Evolutionary conservation across 768 basidiomycete species (phyloP), one percentile per base, ranked within the genome.

Genomic region (Termitomyces sp.): DNA sequence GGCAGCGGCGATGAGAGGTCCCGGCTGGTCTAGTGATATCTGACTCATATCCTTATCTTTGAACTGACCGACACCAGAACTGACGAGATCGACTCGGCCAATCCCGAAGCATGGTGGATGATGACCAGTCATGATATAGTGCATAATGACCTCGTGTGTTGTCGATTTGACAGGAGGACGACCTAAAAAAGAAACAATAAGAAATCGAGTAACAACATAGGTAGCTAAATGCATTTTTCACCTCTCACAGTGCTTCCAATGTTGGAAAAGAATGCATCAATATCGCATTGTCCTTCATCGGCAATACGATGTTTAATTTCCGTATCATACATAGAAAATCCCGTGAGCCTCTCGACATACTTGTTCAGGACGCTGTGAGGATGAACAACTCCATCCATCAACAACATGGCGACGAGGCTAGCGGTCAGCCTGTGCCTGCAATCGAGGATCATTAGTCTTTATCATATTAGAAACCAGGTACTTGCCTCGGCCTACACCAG

Each of bases 101-200:
- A 43, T 43, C 10, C 30, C 42, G n/a, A 43, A 57, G 18, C 12
- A 24, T 12, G 56, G 18, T 7, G 56, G 56, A 35, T 51, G 56
- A 3, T 50, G 6, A 8, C 56, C 56, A 13, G 56, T 50, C 16
- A 44, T 47, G 38, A 49, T n/a, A n/a, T n/a, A n/a, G n/a, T n/a
- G n/a, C n/a, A 57, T 42, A 1, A 57, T 44, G 1, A 57, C 56
- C 43, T 51, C 56, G 14, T 51, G 56, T 26, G 42, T 45, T 12
- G 54, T 45, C 3, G 44, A 30, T 35, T 20, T n/a, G 7, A 54
- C 54, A 13, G 30, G 40, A 10, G 44, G 44, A 4, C 24, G 24
- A 26, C 44, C 54, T 54, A 14, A 14, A 12, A 8, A 4, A 20
- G 20, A 45, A 24, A 33, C 7, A 46, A 2, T 4, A 33, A 53